Base-by-base conservation (phyloP, 164 flowering plant genomes). In the Dillenia turbinata region DNA sequence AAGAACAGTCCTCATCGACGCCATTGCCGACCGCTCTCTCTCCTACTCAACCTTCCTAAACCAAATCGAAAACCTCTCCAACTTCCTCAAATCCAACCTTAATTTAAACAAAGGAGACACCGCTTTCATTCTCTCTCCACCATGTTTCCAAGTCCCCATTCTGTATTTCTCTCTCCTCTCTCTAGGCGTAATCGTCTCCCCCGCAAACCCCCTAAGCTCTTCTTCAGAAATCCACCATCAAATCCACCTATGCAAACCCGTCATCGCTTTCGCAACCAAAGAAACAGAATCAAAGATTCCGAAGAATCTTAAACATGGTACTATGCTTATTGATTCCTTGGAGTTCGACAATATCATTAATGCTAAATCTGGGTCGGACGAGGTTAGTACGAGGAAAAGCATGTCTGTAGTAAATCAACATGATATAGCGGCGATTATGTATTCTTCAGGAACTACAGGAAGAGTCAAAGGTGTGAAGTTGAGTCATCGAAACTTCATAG, bases 361-460 rank as follows among this genome's bases (percentile, higher is more conserved):
- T 33, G 56, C 65, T 6, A 15, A 33, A 33, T 4, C 5, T 33
- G 6, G 4, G 40, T 5, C 40, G 40, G 40, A 33, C 40, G 40
- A 5, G 40, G 40, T 33, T 33, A 33, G 40, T 33, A 5, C 24
- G 26, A 50, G 14, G n/a, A 40, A 24, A 12, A 15, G 26, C 8
- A 24, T 6, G 13, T 59, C 47, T 10, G 54, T 11, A 17, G 79
- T 81, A 43, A 61, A 49, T 3, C 90, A 83, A 71, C 56, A 69
- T 33, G 86, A 83, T 59, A 7, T 77, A 44, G 90, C 88, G 9
- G 83, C 81, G 47, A 75, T 87, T 44, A 75, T 87, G 1, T 87
- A 71, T 77, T 87, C 93, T 1, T 87, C 88, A 1, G 90, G 93
- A 10, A 87, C 90, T 0, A 85, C 93, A 1, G 90, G 90, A 15